A percentile compares a stretch with the other conserved stretches of the same genome.
These are phyloP conservation scores for Monilinia vaccinii-corymbosi DNA, from an alignment of 2,329 filamentous ascomycete species.

Conservation along the genomic window DNA sequence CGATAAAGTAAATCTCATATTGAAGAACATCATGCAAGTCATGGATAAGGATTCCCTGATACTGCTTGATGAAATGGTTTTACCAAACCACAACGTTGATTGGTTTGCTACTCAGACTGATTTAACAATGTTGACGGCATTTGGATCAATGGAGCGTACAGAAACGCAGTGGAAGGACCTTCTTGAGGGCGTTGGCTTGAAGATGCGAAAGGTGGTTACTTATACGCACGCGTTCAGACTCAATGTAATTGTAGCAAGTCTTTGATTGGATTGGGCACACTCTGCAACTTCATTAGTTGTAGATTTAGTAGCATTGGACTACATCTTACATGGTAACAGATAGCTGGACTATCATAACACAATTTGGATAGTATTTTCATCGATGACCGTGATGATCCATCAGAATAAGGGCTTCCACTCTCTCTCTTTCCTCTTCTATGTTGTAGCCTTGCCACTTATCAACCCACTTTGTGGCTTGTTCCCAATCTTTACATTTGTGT, in stretches of 20 bases:
- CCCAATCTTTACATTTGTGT: too few relatives aligned
- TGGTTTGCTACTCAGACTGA: conserved; percentile 30
- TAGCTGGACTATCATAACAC: too few relatives aligned
- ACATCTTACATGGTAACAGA: too few relatives aligned
- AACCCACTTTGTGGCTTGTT: too few relatives aligned
- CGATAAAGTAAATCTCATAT: conserved; percentile 28
- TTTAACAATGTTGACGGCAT: conserved; percentile 31
- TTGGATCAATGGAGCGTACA: conserved; percentile 32
- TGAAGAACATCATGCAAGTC: conserved; percentile 29
- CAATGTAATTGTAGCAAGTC: neutral
- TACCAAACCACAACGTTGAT: conserved; percentile 31
- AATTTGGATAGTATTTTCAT: too few relatives aligned
- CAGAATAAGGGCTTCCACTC: too few relatives aligned
- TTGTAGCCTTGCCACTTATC: too few relatives aligned
- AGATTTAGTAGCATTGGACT: too few relatives aligned
- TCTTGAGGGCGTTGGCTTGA: conserved; percentile 9
- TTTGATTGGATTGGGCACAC: too few relatives aligned
- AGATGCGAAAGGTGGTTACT: neutral
- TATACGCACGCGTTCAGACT: neutral
- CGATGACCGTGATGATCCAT: too few relatives aligned
- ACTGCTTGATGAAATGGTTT: conserved; percentile 35
- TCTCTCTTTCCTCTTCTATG: too few relatives aligned
- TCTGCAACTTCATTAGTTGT: too few relatives aligned
- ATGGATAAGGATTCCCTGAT: conserved; percentile 32
- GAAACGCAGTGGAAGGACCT: conserved; percentile 28